A percentile compares a stretch with the other conserved stretches of the same genome.
These are phyloP conservation scores for Haemoproteus tartakovskyi DNA, from an alignment of 169 alveolate genomes.

Conservation along the genomic window DNA sequence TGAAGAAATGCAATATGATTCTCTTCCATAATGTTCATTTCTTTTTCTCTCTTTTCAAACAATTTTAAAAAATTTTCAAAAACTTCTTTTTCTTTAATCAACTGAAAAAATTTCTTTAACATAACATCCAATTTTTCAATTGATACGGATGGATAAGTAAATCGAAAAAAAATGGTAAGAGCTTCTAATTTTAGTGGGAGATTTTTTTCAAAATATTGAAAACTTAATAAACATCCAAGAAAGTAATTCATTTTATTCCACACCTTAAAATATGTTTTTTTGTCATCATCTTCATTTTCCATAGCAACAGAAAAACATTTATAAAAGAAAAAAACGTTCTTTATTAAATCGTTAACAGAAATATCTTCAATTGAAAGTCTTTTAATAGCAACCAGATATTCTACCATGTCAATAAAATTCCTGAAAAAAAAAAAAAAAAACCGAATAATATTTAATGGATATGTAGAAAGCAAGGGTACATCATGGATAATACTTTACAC, in stretches of 20 bases:
- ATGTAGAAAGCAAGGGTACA: too few species aligned
- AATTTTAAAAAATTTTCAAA: slow-evolving; percentile 10
- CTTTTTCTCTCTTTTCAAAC: slow-evolving; percentile 17
- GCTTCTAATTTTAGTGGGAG: slow-evolving; percentile 4
- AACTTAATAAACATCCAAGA: slow-evolving; percentile 24
- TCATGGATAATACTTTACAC: too few species aligned
- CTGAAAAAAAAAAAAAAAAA: slow-evolving; percentile 1
- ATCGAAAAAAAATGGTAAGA: slow-evolving; percentile 56
- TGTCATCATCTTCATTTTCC: background rate
- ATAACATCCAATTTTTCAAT: slow-evolving; percentile 12
- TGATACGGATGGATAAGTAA: slow-evolving; percentile 57
- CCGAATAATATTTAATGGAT: too few species aligned
- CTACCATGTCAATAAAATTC: slow-evolving; percentile 44
- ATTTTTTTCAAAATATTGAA: slow-evolving; percentile 58
- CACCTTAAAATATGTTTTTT: slow-evolving; percentile 1
- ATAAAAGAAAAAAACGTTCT: slow-evolving; percentile 33
- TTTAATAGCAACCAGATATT: slow-evolving; percentile 26
- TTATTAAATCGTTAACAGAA: slow-evolving; percentile 15
- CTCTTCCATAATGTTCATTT: slow-evolving; percentile 11
- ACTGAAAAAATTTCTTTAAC: slow-evolving; percentile 3
- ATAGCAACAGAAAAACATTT: slow-evolving; percentile 25
- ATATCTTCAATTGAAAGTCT: slow-evolving; percentile 12
- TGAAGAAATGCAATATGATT: slow-evolving; percentile 14
- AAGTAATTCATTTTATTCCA: slow-evolving; percentile 38
- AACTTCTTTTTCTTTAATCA: slow-evolving; percentile 27